Evolutionary conservation across 2,329 filamentous ascomycete genomes (phyloP).

Genomic region (Trichoderma polysporum): DNA sequence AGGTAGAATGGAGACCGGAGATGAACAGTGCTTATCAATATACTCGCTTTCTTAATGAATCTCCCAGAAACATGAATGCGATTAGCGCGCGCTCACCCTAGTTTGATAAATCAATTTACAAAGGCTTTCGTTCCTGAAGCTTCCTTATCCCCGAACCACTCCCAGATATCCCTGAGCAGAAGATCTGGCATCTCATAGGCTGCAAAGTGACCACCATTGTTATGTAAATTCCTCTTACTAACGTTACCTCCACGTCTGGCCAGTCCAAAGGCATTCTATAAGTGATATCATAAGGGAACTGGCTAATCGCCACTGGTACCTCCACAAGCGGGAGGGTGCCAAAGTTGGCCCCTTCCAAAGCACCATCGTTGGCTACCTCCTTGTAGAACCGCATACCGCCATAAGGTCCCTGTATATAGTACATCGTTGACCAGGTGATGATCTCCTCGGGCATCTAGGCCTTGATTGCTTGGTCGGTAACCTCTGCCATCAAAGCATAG

Average conservation of each 20-base stretch:
- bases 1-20: too few species aligned
- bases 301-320: neutral
- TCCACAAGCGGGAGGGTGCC: neutral
- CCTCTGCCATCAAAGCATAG: neutral
- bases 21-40: too few species aligned
- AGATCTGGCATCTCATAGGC: neutral
- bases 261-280: neutral
- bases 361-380: neutral
- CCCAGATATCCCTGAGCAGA: neutral
- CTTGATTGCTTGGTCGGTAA: neutral
- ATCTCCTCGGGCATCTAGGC: neutral
- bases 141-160: neutral
- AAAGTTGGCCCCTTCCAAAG: neutral
- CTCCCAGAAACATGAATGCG: too few species aligned
- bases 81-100: too few species aligned
- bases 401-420: slow-evolving; percentile 4
- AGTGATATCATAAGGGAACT: slow-evolving; percentile 4
- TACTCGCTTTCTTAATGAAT: too few species aligned
- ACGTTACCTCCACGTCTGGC: neutral
- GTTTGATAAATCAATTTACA: too few species aligned
- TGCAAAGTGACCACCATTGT: slow-evolving; percentile 2
- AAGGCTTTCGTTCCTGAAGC: neutral
- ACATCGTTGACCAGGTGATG: slow-evolving; percentile 8
- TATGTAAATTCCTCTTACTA: neutral
- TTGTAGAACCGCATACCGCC: slow-evolving; percentile 2